phyloP scores from a whole-genome alignment of 331 rosid genomes.

The Pyracantha coccinea region DNA sequence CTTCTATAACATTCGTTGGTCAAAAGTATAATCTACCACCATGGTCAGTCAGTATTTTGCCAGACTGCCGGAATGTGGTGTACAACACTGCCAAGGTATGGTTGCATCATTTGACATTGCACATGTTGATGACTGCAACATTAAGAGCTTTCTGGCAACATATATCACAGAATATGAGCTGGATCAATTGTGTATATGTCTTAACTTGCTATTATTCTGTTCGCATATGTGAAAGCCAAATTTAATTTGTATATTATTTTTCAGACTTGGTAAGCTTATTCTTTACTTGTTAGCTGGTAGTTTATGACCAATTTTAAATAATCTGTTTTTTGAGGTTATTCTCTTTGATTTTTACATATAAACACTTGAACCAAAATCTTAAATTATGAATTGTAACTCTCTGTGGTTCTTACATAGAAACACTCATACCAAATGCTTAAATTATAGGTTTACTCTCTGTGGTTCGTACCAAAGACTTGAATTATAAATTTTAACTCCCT shows the following conservation, averaged over 20 bases:
- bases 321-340: not conserved
- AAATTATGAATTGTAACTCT: not conserved
- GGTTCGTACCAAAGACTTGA: not conserved
- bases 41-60: slow-evolving; percentile 95
- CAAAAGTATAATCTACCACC: slow-evolving; percentile 71
- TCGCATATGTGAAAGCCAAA: not conserved
- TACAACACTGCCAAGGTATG: slow-evolving; percentile 96
- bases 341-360: not conserved
- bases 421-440: not conserved
- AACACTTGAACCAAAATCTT: not conserved
- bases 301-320: not conserved
- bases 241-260: not conserved
- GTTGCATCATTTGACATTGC: slow-evolving; percentile 10
- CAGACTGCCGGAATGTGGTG: slow-evolving; percentile 72
- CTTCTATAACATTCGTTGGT: slow-evolving; percentile 62
- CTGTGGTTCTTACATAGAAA: not conserved
- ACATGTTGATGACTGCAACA: not conserved
- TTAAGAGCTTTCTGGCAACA: slow-evolving; percentile 3
- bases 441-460: not conserved
- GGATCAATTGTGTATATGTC: not conserved
- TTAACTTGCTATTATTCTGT: not conserved
- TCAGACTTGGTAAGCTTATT: not conserved
- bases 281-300: not conserved
- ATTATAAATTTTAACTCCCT: not conserved
- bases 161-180: not conserved